These are phyloP conservation scores for Plenodomus lindquistii DNA, from an alignment of 2,329 filamentous ascomycete species.

Conservation along the genomic window DNA sequence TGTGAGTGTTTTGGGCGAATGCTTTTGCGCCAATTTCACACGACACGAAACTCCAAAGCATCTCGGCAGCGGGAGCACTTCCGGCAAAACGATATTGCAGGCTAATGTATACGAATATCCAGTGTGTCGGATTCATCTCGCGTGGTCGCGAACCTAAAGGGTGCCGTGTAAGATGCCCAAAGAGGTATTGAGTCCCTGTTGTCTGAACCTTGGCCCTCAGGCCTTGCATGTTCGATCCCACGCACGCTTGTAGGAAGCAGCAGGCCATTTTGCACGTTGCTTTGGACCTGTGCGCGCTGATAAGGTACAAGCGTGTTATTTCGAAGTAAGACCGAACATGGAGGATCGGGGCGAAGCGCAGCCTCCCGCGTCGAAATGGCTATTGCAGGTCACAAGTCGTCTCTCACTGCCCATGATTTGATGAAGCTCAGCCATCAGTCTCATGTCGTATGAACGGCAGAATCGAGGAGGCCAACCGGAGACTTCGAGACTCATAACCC, in stretches of 20 bases:
- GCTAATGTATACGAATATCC: constrained; percentile 13
- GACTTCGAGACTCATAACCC: constrained; percentile 20
- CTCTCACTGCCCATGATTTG: not conserved
- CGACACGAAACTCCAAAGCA: constrained; percentile 15
- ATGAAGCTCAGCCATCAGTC: not conserved
- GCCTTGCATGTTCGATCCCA: not conserved
- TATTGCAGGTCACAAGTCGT: constrained; percentile 7
- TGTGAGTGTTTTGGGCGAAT: constrained; percentile 18
- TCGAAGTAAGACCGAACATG: constrained; percentile 8
- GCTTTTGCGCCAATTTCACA: constrained; percentile 16
- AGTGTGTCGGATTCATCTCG: constrained; percentile 9
- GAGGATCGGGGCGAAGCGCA: not conserved
- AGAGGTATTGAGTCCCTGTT: constrained; percentile 15
- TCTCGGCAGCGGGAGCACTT: constrained; percentile 9
- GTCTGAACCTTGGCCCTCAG: constrained; percentile 11
- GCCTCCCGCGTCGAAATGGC: constrained; percentile 1
- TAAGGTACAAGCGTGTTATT: constrained; percentile 1
- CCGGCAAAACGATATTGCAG: constrained; percentile 10
- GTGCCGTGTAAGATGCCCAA: constrained; percentile 7
- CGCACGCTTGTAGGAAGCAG: constrained; percentile 9
- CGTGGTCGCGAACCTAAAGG: constrained; percentile 5
- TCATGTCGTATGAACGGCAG: constrained; percentile 8
- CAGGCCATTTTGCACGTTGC: constrained; percentile 11
- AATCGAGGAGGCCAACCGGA: constrained; percentile 20
- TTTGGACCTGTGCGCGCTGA: not conserved